Conservation (phyloP, 2,329 filamentous ascomycete species). For the Phialophora macrospora region DNA sequence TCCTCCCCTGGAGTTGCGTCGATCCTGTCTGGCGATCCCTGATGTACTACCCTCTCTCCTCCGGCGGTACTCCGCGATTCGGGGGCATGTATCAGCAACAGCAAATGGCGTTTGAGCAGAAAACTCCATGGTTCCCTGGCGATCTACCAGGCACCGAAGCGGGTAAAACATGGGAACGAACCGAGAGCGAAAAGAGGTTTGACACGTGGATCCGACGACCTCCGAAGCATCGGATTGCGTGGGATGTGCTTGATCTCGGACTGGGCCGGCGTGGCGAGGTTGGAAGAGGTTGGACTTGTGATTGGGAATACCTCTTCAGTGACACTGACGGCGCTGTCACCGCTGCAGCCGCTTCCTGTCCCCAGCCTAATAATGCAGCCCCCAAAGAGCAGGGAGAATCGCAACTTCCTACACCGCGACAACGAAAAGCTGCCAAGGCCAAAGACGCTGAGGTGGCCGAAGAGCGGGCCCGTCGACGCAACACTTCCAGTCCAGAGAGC, state of each 20-base stretch:
- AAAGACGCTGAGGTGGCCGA: constrained; percentile 22
- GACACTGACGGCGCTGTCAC: neutral
- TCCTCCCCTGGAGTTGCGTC: constrained; percentile 91
- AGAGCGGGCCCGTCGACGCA: constrained; percentile 21
- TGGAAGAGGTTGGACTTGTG: constrained; percentile 79
- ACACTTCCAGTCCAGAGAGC: constrained; percentile 33
- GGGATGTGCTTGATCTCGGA: constrained; percentile 74
- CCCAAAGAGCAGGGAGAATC: neutral
- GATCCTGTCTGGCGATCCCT: constrained; percentile 82
- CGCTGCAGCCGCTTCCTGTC: neutral
- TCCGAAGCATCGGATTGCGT: constrained; percentile 79
- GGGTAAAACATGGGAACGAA: constrained; percentile 76
- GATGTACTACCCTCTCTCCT: constrained; percentile 78
- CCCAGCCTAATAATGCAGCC: neutral
- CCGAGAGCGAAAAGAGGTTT: constrained; percentile 64
- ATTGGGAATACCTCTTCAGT: constrained; percentile 73
- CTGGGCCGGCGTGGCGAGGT: constrained; percentile 77
- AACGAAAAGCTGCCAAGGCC: constrained; percentile 36
- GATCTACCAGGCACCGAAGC: constrained; percentile 81
- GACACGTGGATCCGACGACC: constrained; percentile 75
- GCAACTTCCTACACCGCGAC: constrained; percentile 30
- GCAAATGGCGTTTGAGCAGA: constrained; percentile 81
- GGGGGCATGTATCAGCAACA: constrained; percentile 79
- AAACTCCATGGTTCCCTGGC: constrained; percentile 79
- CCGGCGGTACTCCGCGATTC: constrained; percentile 79